Base-by-base conservation (phyloP, 331 rosid genomes). In the Ulmus americana region DNA sequence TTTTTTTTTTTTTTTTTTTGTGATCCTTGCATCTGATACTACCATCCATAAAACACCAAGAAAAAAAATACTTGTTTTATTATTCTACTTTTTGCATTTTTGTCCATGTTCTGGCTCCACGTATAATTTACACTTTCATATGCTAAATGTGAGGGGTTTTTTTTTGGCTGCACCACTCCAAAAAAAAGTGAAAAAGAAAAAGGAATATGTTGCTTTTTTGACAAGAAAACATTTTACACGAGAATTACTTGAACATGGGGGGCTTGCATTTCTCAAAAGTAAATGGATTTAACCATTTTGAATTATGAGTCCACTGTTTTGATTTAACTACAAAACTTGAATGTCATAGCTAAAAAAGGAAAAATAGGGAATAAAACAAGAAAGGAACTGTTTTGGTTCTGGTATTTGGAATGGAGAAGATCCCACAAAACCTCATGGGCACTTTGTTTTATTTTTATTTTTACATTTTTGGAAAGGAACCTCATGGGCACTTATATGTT, bases 391-490 rank as follows among this genome's bases (percentile, higher is more conserved):
- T 46, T 63, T 8, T 11, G 15, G 12, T 16, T 13, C 5, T 53
- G 50, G 63, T 55, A 42, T 39, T 5, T 4, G 28, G 68, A 60
- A 50, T 39, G 74, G 54, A 43, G 55, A 73, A 39, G 14, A 39
- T 16, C 59, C 18, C 59, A 55, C 47, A 56, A n/a, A 50, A 55
- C 5, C 47, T 46, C 41, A 65, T 52, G 5, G 7, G 54, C 22
- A 15, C 4, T 13, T 13, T 10, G 6, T 1, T 49, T 0, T 13
- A 49, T 15, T 49, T 2, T 59, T 49, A 57, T 28, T 28, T 28
- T 28, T 28, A 28, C 35, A 2, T 28, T 28, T 28, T 28, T 28
- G 35, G 35, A 28, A 28, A 28, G 35, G 35, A 50, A 55, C 5
- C 47, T 46, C 41, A 65, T 47, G 68, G 44, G 68, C 55, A 45